Conservation (phyloP, 768 basidiomycete species). For the Kwoniella europaea region DNA sequence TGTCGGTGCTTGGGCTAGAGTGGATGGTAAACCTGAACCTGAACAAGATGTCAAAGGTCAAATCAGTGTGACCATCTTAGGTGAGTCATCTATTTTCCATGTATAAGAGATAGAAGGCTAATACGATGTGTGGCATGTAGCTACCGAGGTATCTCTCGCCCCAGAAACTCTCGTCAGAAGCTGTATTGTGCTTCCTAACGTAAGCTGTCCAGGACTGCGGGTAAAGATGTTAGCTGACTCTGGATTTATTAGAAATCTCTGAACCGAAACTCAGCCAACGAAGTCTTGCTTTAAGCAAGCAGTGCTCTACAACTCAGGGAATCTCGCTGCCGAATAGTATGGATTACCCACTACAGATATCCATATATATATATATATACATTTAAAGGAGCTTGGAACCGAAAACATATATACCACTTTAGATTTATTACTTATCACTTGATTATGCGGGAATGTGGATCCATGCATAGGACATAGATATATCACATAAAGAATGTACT, state of each 20-base stretch:
- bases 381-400: neutral
- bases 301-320: neutral
- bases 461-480: slow-evolving; percentile 6
- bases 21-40: slow-evolving; percentile 58
- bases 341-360: neutral
- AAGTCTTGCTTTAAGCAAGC: slow-evolving; percentile 59
- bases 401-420: neutral
- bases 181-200: slow-evolving; percentile 61
- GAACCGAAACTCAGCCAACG: slow-evolving; percentile 55
- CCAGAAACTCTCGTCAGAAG: slow-evolving; percentile 60
- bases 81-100: slow-evolving; percentile 35
- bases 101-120: neutral
- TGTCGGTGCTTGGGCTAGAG: slow-evolving; percentile 61
- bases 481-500: neutral
- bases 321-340: no score
- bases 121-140: slow-evolving; percentile 27
- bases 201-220: slow-evolving; percentile 24
- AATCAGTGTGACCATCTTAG: slow-evolving; percentile 60
- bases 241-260: slow-evolving; percentile 57
- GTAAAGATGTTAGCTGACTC: neutral
- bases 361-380: neutral
- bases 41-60: slow-evolving; percentile 56
- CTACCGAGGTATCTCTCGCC: slow-evolving; percentile 60
- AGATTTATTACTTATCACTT: neutral
- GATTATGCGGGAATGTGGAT: neutral